These are phyloP conservation scores for Cystoderma amianthinum DNA, from an alignment of 768 basidiomycete species.

Conservation along the genomic window DNA sequence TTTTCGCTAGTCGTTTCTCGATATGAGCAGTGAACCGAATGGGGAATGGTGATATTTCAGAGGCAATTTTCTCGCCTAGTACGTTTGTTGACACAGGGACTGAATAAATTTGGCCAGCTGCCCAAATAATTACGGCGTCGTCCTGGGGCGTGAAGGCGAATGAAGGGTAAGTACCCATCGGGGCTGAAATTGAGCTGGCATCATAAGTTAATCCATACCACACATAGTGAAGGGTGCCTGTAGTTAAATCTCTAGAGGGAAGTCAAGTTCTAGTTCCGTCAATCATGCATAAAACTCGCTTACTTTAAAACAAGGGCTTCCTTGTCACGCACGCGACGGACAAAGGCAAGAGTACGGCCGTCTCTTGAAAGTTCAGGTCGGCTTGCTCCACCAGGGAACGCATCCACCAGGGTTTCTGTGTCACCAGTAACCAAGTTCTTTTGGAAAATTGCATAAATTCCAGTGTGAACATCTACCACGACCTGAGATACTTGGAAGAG, in stretches of 20 bases:
- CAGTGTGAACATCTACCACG: constrained; percentile 62
- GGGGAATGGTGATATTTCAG: constrained; percentile 29
- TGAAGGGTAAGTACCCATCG: constrained; percentile 77
- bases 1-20: constrained; percentile 59
- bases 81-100: constrained; percentile 49
- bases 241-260: constrained; percentile 48
- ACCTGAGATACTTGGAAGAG: too few relatives aligned
- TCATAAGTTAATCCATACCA: constrained; percentile 72
- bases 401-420: constrained; percentile 44
- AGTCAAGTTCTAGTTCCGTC: too few relatives aligned
- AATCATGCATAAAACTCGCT: constrained; percentile 8
- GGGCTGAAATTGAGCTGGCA: constrained; percentile 53
- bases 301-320: constrained; percentile 69
- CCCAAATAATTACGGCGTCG: constrained; percentile 65
- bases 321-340: constrained; percentile 67
- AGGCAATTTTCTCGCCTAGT: constrained; percentile 43
- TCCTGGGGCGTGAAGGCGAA: constrained; percentile 62
- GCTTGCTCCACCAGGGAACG: constrained; percentile 66
- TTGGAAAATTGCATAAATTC: constrained; percentile 69
- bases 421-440: constrained; percentile 50
- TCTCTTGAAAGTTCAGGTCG: constrained; percentile 67
- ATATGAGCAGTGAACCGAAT: constrained; percentile 60
- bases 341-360: constrained; percentile 64
- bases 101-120: constrained; percentile 60
- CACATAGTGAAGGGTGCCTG: constrained; percentile 56